Conservation (phyloP, 2,329 filamentous ascomycete genomes). For the Cladosporium sphaerospermum region DNA sequence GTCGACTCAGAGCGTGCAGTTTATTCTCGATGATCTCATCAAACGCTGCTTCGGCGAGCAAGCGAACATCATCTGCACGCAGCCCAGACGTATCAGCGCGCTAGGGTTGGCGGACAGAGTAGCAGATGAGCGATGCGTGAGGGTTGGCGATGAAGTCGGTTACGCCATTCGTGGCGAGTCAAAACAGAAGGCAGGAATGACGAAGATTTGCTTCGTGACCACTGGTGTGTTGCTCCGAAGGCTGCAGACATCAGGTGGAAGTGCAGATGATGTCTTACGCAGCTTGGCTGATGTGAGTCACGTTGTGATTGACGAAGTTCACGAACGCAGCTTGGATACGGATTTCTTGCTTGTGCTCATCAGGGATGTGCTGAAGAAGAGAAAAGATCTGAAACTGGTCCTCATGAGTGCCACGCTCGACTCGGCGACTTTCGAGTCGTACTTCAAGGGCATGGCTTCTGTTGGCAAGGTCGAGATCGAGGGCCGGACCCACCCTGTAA, state of each 20-base stretch:
- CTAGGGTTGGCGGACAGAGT: slow-evolving; percentile 91
- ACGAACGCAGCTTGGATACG: slow-evolving; percentile 89
- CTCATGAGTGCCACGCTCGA: slow-evolving; percentile 97
- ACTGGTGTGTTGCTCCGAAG: slow-evolving; percentile 86
- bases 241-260: slow-evolving; percentile 81
- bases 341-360: slow-evolving; percentile 88
- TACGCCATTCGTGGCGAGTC: slow-evolving; percentile 90
- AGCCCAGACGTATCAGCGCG: slow-evolving; percentile 89
- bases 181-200: slow-evolving; percentile 61
- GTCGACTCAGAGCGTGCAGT: slow-evolving; percentile 94
- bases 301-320: slow-evolving; percentile 92
- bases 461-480: slow-evolving; percentile 82
- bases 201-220: slow-evolving; percentile 91
- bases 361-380: slow-evolving; percentile 67
- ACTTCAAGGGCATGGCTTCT: slow-evolving; percentile 54
- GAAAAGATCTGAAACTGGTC: slow-evolving; percentile 78
- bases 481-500: slow-evolving; percentile 82
- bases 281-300: slow-evolving; percentile 88
- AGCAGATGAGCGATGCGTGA: slow-evolving; percentile 78
- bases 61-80: slow-evolving; percentile 90
- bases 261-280: slow-evolving; percentile 69
- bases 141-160: slow-evolving; percentile 80
- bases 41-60: slow-evolving; percentile 64
- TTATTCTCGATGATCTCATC: slow-evolving; percentile 88
- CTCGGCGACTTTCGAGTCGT: slow-evolving; percentile 73